Evolutionary conservation across 2,329 filamentous ascomycete species (phyloP).

Genomic region (Diaporthe sp.): DNA sequence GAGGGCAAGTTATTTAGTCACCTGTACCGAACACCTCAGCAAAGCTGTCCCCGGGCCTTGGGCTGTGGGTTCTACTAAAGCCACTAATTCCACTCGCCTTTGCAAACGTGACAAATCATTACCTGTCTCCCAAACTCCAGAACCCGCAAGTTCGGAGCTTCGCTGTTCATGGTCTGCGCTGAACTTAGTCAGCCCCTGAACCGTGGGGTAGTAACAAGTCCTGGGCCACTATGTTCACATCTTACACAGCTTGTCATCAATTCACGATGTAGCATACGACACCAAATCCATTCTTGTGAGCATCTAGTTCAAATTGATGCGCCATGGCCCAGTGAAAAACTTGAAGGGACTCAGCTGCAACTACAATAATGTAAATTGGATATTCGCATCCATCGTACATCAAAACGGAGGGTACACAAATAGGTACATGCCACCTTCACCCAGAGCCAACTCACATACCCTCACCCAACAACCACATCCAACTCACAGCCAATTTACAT

Average conservation of each 20-base stretch:
- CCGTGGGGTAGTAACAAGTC: too few relatives aligned
- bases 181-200: too few relatives aligned
- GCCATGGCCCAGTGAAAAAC: not conserved
- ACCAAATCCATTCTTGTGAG: not conserved
- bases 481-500: too few relatives aligned
- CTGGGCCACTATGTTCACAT: not conserved
- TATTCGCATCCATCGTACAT: too few relatives aligned
- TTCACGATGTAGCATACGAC: not conserved
- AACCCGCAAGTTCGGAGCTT: not conserved
- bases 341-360: not conserved
- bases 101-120: conserved; percentile 12
- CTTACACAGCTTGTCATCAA: not conserved
- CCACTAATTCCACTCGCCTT: not conserved
- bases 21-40: not conserved
- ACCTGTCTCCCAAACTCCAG: not conserved
- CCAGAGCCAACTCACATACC: too few relatives aligned
- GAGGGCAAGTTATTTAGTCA: not conserved
- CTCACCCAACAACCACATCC: too few relatives aligned
- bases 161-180: not conserved
- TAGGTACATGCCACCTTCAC: too few relatives aligned
- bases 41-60: not conserved
- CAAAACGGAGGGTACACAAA: too few relatives aligned
- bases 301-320: not conserved
- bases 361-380: too few relatives aligned
- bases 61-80: not conserved